Conservation (phyloP, 495 filamentous ascomycete species). For the Parathielavia hyrcaniae region DNA sequence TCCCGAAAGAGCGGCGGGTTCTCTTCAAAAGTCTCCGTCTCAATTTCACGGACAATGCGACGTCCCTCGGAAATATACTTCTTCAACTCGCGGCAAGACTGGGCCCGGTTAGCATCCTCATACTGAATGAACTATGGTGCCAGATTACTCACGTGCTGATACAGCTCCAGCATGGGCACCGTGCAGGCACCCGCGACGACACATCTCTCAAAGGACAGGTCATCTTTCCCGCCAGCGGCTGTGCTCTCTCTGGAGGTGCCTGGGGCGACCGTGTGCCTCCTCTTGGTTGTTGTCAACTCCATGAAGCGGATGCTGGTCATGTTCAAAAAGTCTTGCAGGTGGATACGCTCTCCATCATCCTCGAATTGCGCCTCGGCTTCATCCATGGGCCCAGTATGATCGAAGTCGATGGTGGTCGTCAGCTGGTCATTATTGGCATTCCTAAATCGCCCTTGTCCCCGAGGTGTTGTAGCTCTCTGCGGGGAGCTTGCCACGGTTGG, state of each 20-base stretch:
- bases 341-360: constrained; percentile 59
- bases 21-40: constrained; percentile 75
- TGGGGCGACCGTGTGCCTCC: constrained; percentile 74
- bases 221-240: constrained; percentile 42
- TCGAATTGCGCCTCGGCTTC: constrained; percentile 36
- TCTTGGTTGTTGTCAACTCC: constrained; percentile 86
- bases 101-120: constrained; percentile 12
- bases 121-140: too few species aligned
- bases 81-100: constrained; percentile 90
- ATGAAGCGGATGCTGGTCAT: constrained; percentile 96
- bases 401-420: constrained; percentile 43
- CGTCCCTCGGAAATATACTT: constrained; percentile 89
- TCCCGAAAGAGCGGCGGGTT: constrained; percentile 88
- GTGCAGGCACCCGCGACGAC: constrained; percentile 89
- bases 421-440: constrained; percentile 40
- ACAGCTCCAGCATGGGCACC: constrained; percentile 85
- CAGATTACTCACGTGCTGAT: constrained; percentile 68
- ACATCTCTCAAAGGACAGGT: constrained; percentile 60
- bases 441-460: constrained; percentile 46
- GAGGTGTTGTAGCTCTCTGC: constrained; percentile 45
- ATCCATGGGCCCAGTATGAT: constrained; percentile 34
- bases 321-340: constrained; percentile 86
- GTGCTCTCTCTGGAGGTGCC: constrained; percentile 37
- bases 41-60: constrained; percentile 79
- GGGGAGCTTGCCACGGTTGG: constrained; percentile 46